These are phyloP conservation scores for Gossypium gossypioides DNA, from an alignment of 441 rosid genomes.

Conservation along the genomic window DNA sequence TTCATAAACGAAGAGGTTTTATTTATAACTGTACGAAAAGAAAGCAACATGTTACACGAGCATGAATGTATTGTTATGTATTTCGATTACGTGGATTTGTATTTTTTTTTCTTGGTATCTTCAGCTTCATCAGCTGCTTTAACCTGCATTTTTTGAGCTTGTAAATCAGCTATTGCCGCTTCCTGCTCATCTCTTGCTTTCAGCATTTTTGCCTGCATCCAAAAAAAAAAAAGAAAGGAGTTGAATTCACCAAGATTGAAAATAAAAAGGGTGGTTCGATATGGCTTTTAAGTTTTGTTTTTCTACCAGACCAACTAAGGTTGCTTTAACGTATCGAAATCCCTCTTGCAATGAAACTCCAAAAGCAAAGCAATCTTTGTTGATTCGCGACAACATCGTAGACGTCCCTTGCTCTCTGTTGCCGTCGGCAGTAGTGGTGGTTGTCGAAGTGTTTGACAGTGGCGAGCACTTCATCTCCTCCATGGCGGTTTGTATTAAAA, in stretches of 20 bases:
- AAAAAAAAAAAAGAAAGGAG: not conserved
- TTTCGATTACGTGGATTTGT: slow-evolving; percentile 2
- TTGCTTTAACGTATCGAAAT: slow-evolving; percentile 31
- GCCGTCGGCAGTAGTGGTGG: not conserved
- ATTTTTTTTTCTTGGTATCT: not conserved
- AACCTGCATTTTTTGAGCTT: slow-evolving; percentile 11
- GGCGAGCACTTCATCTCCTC: slow-evolving; percentile 7
- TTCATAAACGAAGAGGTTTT: not conserved
- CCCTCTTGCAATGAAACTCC: slow-evolving; percentile 30
- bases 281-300: not conserved
- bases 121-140: slow-evolving; percentile 15
- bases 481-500: not conserved
- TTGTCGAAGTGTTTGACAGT: not conserved
- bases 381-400: slow-evolving; percentile 10
- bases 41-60: not conserved
- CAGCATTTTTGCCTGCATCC: slow-evolving; percentile 4
- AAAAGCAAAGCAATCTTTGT: slow-evolving; percentile 23
- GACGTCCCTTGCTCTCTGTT: slow-evolving; percentile 11
- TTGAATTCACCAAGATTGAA: not conserved
- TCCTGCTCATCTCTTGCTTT: slow-evolving; percentile 14
- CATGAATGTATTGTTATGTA: not conserved
- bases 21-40: not conserved
- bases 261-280: not conserved
- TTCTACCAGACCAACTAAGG: slow-evolving; percentile 19
- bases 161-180: slow-evolving; percentile 3